phyloP scores from a whole-genome alignment of 2,329 filamentous ascomycete species.

The Cladosporium oxysporum region DNA sequence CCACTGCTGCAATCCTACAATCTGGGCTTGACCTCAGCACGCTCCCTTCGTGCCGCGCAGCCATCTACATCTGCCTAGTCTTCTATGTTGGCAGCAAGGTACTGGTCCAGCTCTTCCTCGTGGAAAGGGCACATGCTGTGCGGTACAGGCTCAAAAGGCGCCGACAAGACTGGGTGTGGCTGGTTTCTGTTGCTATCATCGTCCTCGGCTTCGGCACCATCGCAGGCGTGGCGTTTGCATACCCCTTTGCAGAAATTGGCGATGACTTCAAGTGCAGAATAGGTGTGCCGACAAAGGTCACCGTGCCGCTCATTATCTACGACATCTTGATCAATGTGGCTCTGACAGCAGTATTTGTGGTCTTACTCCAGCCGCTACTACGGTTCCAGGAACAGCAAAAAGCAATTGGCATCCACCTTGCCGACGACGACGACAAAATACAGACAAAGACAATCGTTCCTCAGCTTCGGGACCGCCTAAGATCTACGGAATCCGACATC shows the following conservation, averaged over 20 bases:
- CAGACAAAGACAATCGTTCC: background rate
- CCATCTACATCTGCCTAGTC: slow-evolving; percentile 41
- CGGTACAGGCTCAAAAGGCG: slow-evolving; percentile 38
- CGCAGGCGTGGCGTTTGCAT: slow-evolving; percentile 27
- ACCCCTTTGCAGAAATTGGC: slow-evolving; percentile 38
- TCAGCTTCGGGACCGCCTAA: background rate
- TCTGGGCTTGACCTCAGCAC: slow-evolving; percentile 37
- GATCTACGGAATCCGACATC: background rate
- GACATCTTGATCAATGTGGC: slow-evolving; percentile 42
- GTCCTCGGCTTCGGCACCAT: slow-evolving; percentile 26
- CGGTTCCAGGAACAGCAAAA: slow-evolving; percentile 30
- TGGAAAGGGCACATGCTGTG: slow-evolving; percentile 44
- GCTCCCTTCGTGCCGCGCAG: slow-evolving; percentile 33
- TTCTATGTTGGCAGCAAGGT: slow-evolving; percentile 42
- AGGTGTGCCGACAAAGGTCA: slow-evolving; percentile 40
- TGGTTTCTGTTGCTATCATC: slow-evolving; percentile 32
- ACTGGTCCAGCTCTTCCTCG: slow-evolving; percentile 43
- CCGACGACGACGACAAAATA: background rate
- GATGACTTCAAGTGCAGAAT: slow-evolving; percentile 42
- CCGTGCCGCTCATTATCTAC: slow-evolving; percentile 41
- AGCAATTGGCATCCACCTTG: background rate
- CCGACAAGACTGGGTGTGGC: slow-evolving; percentile 39
- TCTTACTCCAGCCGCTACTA: slow-evolving; percentile 36
- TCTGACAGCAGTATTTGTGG: slow-evolving; percentile 44
- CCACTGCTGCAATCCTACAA: slow-evolving; percentile 38